These are phyloP conservation scores for Baudoinia panamericana DNA, from an alignment of 495 filamentous ascomycete genomes.

Conservation along the genomic window DNA sequence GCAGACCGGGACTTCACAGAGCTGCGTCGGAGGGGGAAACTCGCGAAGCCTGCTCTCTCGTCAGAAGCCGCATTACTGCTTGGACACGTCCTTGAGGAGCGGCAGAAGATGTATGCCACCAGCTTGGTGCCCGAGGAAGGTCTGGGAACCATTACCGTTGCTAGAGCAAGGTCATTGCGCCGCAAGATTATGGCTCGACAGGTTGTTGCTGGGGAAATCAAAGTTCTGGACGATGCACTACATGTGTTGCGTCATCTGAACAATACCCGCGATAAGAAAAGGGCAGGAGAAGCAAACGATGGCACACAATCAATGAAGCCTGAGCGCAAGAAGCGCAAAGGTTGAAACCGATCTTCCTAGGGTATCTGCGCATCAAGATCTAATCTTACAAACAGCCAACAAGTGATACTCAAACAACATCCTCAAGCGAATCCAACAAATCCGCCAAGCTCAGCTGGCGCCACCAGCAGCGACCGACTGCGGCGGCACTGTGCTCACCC, in stretches of 20 bases:
- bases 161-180: no score
- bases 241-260: constrained; percentile 24
- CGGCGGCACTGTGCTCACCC: no score
- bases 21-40: constrained; percentile 36
- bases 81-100: constrained; percentile 22
- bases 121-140: no score
- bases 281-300: no score
- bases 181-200: constrained; percentile 54
- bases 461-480: constrained; percentile 1
- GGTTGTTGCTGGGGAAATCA: constrained; percentile 72
- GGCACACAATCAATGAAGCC: neutral
- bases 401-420: constrained; percentile 7
- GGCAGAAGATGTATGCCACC: constrained; percentile 39
- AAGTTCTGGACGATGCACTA: constrained; percentile 35
- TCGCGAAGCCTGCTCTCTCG: constrained; percentile 36
- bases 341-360: neutral
- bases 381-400: neutral
- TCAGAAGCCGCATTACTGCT: constrained; percentile 31
- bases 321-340: constrained; percentile 6
- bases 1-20: constrained; percentile 22
- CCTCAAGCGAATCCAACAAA: neutral
- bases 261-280: no score
- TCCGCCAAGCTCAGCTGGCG: neutral
- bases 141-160: no score
- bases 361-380: constrained; percentile 4